These are phyloP conservation scores for Alternaria dauci DNA, from an alignment of 2,329 filamentous ascomycete genomes.

Conservation along the genomic window DNA sequence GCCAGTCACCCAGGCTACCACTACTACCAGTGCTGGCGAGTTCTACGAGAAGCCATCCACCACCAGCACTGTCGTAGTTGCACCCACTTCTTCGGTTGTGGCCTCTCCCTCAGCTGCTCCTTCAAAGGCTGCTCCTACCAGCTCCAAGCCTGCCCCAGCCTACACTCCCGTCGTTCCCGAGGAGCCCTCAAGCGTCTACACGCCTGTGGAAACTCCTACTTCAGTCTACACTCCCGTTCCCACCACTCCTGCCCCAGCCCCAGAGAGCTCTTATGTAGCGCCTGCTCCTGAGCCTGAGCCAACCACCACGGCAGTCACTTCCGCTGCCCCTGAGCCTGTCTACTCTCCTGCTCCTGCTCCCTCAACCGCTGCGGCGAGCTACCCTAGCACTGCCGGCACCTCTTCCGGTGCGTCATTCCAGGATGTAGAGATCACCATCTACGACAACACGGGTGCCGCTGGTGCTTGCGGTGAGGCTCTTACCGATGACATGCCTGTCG, in stretches of 20 bases:
- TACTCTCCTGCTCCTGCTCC: slow-evolving; percentile 13
- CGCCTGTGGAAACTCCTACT: slow-evolving; percentile 17
- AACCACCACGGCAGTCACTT: slow-evolving; percentile 3
- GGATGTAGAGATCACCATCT: slow-evolving; percentile 46
- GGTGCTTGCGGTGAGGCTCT: slow-evolving; percentile 45
- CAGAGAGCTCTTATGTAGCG: slow-evolving; percentile 14
- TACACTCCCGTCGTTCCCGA: slow-evolving; percentile 20
- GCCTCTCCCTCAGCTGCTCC: slow-evolving; percentile 23
- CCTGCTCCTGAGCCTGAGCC: slow-evolving; percentile 19
- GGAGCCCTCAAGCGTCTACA: slow-evolving; percentile 24
- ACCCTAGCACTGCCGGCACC: slow-evolving; percentile 9
- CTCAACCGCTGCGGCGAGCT: slow-evolving; percentile 9
- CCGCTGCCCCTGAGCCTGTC: slow-evolving; percentile 4
- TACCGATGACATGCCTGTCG: slow-evolving; percentile 33
- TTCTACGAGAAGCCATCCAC: slow-evolving; percentile 37
- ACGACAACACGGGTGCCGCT: slow-evolving; percentile 38
- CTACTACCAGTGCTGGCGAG: slow-evolving; percentile 26
- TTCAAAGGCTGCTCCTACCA: slow-evolving; percentile 5
- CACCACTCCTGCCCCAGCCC: slow-evolving; percentile 18
- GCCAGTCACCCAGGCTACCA: slow-evolving; percentile 25
- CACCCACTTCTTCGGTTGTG: slow-evolving; percentile 18
- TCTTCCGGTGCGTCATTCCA: slow-evolving; percentile 19
- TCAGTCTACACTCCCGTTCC: slow-evolving; percentile 10
- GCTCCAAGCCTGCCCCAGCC: slow-evolving; percentile 16
- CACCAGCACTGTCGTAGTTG: slow-evolving; percentile 23